phyloP scores from a whole-genome alignment of 139 green algal genomes.

The Chlamydomonas sp. region DNA sequence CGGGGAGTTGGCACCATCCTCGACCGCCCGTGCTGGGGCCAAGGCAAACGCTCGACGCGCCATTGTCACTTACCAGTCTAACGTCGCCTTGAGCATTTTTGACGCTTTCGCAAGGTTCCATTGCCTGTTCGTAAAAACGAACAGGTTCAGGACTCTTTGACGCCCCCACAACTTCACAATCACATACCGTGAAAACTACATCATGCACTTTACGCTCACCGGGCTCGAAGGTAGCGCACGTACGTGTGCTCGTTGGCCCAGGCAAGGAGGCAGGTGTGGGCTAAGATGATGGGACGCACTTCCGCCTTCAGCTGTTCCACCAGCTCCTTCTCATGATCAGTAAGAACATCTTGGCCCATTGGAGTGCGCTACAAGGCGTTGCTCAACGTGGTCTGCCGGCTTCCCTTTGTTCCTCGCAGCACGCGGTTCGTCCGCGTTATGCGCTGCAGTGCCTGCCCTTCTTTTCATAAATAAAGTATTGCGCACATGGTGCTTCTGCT shows the following conservation, averaged over 20 bases:
- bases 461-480: too few relatives aligned
- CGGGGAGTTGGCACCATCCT: not conserved
- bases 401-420: too few relatives aligned
- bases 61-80: constrained; percentile 65
- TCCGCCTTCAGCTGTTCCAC: constrained; percentile 43
- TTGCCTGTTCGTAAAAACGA: constrained; percentile 27
- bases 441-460: too few relatives aligned
- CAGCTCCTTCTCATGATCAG: constrained; percentile 31
- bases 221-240: constrained; percentile 78
- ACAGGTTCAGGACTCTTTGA: not conserved
- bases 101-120: constrained; percentile 76
- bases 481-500: too few relatives aligned
- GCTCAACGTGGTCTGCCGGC: too few relatives aligned
- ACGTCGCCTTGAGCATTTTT: constrained; percentile 74
- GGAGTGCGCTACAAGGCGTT: too few relatives aligned
- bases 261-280: constrained; percentile 40
- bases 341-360: not conserved
- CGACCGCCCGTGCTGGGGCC: not conserved
- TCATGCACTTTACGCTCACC: constrained; percentile 25
- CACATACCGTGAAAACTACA: too few relatives aligned
- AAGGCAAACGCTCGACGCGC: not conserved
- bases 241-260: constrained; percentile 77
- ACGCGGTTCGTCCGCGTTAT: too few relatives aligned
- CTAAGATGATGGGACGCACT: constrained; percentile 31
- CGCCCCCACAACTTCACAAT: not conserved